Evolutionary conservation across 1,284 basidiomycete genomes (phyloP).

Genomic region (Mixia osmundae): DNA sequence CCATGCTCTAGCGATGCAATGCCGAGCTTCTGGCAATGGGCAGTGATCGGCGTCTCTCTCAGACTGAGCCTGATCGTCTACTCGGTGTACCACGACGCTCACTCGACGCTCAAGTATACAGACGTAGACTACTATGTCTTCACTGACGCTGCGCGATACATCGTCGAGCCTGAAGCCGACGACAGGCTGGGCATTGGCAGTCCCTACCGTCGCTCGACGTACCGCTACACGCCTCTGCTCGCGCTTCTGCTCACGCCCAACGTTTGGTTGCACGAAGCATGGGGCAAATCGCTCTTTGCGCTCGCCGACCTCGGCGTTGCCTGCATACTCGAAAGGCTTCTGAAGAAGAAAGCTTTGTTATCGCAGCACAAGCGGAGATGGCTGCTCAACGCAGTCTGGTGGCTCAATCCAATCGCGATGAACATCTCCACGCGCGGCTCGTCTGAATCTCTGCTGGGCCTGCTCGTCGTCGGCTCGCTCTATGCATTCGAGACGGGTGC

Average conservation of each 20-base stretch:
- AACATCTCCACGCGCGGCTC: conserved; percentile 91
- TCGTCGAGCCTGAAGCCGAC: conserved; percentile 22
- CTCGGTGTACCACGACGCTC: conserved; percentile 67
- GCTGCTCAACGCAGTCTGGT: conserved; percentile 35
- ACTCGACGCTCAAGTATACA: conserved; percentile 72
- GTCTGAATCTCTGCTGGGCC: conserved; percentile 65
- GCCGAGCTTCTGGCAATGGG: too few species aligned
- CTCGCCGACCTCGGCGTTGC: conserved; percentile 64
- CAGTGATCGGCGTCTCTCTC: conserved; percentile 36
- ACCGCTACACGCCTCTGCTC: conserved; percentile 85
- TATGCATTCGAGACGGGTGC: conserved; percentile 28
- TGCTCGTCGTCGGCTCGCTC: conserved; percentile 55
- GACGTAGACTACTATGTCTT: conserved; percentile 95
- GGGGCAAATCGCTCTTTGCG: conserved; percentile 77
- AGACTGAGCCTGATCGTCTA: conserved; percentile 51
- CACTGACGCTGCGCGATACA: conserved; percentile 59
- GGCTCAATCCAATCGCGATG: conserved; percentile 81
- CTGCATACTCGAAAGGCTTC: conserved; percentile 43
- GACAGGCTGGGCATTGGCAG: conserved; percentile 26
- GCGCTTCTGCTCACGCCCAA: conserved; percentile 64
- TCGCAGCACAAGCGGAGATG: conserved; percentile 1
- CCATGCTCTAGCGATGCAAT: too few species aligned
- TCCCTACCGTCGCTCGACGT: conserved; percentile 81
- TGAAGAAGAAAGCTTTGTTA: conserved; percentile 20
- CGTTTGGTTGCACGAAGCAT: conserved; percentile 46